phyloP scores from a whole-genome alignment of 768 basidiomycete species.

The Suillus paluster region DNA sequence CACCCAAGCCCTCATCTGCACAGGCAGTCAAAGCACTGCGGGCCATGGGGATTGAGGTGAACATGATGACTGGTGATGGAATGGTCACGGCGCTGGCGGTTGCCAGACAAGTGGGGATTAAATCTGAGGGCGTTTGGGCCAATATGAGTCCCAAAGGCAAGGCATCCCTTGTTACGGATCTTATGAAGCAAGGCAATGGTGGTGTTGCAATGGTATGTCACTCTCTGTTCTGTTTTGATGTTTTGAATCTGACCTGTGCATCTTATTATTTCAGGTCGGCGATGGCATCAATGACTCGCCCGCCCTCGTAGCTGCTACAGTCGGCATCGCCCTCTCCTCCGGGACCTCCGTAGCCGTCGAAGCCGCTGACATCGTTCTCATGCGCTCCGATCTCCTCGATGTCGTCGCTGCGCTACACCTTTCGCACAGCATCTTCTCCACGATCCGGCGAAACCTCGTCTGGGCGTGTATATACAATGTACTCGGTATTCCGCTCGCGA shows the following conservation, averaged over 20 bases:
- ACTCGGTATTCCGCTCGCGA: constrained; percentile 93
- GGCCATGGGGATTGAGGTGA: constrained; percentile 90
- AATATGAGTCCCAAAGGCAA: constrained; percentile 97
- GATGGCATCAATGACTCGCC: constrained; percentile 99
- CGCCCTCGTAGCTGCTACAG: constrained; percentile 92
- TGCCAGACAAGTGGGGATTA: constrained; percentile 89
- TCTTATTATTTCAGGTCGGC: constrained; percentile 66
- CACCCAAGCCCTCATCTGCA: constrained; percentile 82
- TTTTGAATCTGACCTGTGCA: neutral
- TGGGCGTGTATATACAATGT: constrained; percentile 98
- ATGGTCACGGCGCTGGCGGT: constrained; percentile 85
- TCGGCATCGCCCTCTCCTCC: constrained; percentile 95
- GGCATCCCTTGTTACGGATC: constrained; percentile 78
- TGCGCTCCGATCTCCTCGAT: constrained; percentile 95
- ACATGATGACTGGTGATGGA: constrained; percentile 94
- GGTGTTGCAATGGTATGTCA: constrained; percentile 88
- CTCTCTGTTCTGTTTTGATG: neutral
- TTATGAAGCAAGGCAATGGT: constrained; percentile 70
- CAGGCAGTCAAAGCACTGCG: constrained; percentile 82
- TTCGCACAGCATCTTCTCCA: constrained; percentile 83
- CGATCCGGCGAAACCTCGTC: constrained; percentile 90
- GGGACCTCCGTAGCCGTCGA: constrained; percentile 98
- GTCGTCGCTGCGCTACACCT: constrained; percentile 97
- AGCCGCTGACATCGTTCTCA: constrained; percentile 97
- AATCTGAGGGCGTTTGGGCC: constrained; percentile 82